Base-by-base conservation (phyloP, 1,139 yeast genomes). In the Debaryomyces sp. region DNA sequence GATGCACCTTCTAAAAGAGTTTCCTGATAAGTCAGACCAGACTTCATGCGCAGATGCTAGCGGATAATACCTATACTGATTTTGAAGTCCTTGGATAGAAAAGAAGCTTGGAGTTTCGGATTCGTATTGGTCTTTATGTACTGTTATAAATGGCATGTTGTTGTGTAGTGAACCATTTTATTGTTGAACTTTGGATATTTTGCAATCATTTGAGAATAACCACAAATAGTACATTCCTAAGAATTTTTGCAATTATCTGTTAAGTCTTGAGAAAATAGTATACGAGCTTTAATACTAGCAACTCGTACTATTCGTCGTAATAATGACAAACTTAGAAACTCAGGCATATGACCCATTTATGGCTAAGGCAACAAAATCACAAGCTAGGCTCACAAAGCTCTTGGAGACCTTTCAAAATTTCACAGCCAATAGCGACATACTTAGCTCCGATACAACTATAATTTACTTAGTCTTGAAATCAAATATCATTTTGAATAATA, bases 401-500 rank as follows among this genome's bases (percentile, higher is more conserved):
- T 32, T 46, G 37, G 38, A 17, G 18, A 40, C 35, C 7, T 50
- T 41, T 40, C 27, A 30, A 8, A 23, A 21, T n/a, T 12, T 17
- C 7, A 36, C 46, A 8, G 42, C 33, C 17, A 32, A 41, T 18
- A 32, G 41, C 18, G 45, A 44, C 35, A 13, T 37, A 9, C 18
- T 26, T n/a, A 23, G 41, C 32, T 44, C 46, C 18, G 55, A 50
- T 15, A 58, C 64, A 1, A 51, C 60, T 6, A 39, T 61, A 12
- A 49, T 61, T 17, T 57, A 55, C 40, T 53, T 61, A 13, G 48
- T 63, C 12, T 36, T 63, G 21, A 46, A 48, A 5, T 47, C 61
- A 35, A 45, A 51, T 15, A 29, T 58, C 4, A 43, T 34, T 7
- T 52, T 62, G 27, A 51, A 47, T 12, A 54, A 56, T 36, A 27